A percentile compares a stretch with the other conserved stretches of the same genome.
phyloP scores from a whole-genome alignment of 345 rosid species.

The Gossypium longicalyx region DNA sequence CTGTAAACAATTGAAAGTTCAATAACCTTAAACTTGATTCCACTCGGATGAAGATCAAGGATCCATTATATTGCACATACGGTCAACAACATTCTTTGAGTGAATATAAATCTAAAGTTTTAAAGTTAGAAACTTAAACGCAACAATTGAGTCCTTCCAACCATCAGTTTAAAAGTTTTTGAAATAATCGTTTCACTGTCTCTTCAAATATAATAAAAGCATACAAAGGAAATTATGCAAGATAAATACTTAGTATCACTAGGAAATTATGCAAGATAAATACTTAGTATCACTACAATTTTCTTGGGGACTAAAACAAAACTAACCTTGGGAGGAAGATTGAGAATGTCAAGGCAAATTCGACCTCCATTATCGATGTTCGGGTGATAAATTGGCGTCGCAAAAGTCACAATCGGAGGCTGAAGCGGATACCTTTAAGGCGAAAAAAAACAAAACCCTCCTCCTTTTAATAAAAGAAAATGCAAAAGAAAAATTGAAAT shows the following conservation, averaged over 20 bases:
- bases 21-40: background rate
- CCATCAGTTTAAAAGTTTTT: background rate
- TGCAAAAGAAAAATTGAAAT: background rate
- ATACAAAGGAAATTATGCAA: no score
- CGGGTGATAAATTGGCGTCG: slow-evolving; percentile 75
- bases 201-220: no score
- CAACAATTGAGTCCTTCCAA: background rate
- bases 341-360: slow-evolving; percentile 86
- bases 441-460: background rate
- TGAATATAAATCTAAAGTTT: no score
- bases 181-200: no score
- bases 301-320: background rate
- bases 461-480: background rate
- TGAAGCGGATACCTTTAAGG: slow-evolving; percentile 71
- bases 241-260: no score
- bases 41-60: no score
- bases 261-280: no score
- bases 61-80: no score
- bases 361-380: slow-evolving; percentile 82
- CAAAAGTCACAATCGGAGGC: slow-evolving; percentile 73
- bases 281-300: no score
- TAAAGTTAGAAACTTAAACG: background rate
- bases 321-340: slow-evolving; percentile 82
- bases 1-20: background rate
- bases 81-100: background rate